Evolutionary conservation across 805 yeast genomes (phyloP).

Genomic region (Lachancea waltii): DNA sequence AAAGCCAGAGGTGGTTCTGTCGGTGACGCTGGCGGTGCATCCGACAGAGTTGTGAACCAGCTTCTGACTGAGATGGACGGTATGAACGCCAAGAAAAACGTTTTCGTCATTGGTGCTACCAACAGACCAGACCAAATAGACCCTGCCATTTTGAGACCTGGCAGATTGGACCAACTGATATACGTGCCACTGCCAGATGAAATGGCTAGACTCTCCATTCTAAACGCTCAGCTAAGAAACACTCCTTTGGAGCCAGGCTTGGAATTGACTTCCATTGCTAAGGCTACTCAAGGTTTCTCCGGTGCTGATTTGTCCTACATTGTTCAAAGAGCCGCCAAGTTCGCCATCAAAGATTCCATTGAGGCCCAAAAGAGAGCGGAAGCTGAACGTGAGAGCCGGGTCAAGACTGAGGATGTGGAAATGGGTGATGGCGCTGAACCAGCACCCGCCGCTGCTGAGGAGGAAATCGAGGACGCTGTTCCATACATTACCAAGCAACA

Average conservation of each 20-base stretch:
- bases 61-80: conserved; percentile 98
- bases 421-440: conserved; percentile 27
- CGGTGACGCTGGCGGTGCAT: conserved; percentile 96
- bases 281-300: conserved; percentile 93
- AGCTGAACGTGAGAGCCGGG: conserved; percentile 26
- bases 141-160: conserved; percentile 97
- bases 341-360: conserved; percentile 95
- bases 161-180: conserved; percentile 96
- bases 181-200: conserved; percentile 99
- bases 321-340: conserved; percentile 97
- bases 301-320: conserved; percentile 98
- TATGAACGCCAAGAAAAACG: conserved; percentile 99
- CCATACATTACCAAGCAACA: conserved; percentile 92
- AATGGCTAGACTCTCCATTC: conserved; percentile 84
- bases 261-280: conserved; percentile 81
- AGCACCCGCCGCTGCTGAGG: conserved; percentile 41
- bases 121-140: conserved; percentile 99
- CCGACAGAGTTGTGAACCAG: conserved; percentile 94
- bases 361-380: conserved; percentile 61
- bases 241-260: conserved; percentile 98
- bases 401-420: conserved; percentile 43
- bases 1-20: conserved; percentile 89
- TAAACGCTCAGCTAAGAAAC: conserved; percentile 94
- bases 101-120: conserved; percentile 98
- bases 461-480: conserved; percentile 84